phyloP scores from a whole-genome alignment of 2,329 filamentous ascomycete species.

The Atkinsonella hypoxylon region DNA sequence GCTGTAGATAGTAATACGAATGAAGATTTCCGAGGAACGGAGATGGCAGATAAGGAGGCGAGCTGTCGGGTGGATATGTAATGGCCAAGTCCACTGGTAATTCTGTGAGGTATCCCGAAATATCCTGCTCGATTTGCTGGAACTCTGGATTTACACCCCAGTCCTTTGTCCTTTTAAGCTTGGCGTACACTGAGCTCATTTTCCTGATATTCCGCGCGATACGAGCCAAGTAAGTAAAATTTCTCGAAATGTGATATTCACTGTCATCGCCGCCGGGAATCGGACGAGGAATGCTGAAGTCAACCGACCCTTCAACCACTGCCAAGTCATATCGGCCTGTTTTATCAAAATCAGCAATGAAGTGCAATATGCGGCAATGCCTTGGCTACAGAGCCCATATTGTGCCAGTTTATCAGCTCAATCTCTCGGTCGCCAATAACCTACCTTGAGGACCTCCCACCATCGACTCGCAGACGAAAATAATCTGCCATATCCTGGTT shows the following conservation, averaged over 20 bases:
- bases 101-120: conserved; percentile 63
- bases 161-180: conserved; percentile 64
- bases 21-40: conserved; percentile 85
- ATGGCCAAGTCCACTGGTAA: conserved; percentile 70
- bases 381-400: neutral
- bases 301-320: conserved; percentile 63
- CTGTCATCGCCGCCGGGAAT: conserved; percentile 57
- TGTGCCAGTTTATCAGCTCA: too few relatives aligned
- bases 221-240: conserved; percentile 71
- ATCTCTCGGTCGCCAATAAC: conserved; percentile 1
- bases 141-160: conserved; percentile 84
- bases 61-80: conserved; percentile 64
- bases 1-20: conserved; percentile 73
- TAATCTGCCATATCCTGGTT: conserved; percentile 79
- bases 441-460: conserved; percentile 84
- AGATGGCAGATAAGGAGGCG: conserved; percentile 71
- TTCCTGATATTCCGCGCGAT: conserved; percentile 66
- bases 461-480: conserved; percentile 82
- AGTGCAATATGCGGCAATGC: neutral
- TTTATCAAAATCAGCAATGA: conserved; percentile 7
- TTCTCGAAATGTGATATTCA: conserved; percentile 67
- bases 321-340: conserved; percentile 69
- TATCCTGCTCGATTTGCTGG: conserved; percentile 63
- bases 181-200: conserved; percentile 64
- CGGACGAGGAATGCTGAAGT: conserved; percentile 55